Conservation (phyloP, 1,139 yeast genomes). For the Keqinozyma sinolaborantium region DNA sequence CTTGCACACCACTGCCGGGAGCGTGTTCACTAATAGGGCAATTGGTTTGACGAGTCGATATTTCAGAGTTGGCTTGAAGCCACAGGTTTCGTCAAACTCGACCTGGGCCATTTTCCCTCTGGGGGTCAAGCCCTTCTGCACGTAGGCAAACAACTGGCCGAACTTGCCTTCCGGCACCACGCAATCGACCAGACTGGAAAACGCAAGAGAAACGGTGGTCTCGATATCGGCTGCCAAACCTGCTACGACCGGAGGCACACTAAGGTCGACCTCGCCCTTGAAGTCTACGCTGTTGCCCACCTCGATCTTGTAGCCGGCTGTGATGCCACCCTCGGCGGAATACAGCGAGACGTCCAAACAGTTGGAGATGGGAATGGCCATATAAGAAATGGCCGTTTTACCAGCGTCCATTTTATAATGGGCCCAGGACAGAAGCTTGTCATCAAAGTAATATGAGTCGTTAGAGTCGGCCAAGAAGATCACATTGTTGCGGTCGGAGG, state of each 20-base stretch:
- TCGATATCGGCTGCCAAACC: slow-evolving; percentile 2
- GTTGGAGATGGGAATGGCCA: not conserved
- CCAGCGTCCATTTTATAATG: not conserved
- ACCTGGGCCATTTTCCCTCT: slow-evolving; percentile 1
- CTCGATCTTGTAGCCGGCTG: not conserved
- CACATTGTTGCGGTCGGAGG: not conserved
- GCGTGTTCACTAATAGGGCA: not conserved
- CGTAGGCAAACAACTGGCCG: slow-evolving; percentile 3
- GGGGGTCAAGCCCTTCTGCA: slow-evolving; percentile 3
- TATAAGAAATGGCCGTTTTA: not conserved
- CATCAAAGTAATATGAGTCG: not conserved
- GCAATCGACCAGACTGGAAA: slow-evolving; percentile 3
- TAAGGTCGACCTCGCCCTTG: not conserved
- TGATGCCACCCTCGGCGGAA: not conserved
- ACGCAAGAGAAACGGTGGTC: slow-evolving; percentile 1
- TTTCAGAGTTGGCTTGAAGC: not conserved
- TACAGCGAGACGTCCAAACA: not conserved
- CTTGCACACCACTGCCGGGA: not conserved
- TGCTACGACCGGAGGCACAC: not conserved
- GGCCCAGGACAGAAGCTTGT: not conserved
- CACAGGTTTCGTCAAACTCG: slow-evolving; percentile 1
- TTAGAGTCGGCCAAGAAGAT: not conserved
- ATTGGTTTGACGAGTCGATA: not conserved
- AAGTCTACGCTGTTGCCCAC: not conserved
- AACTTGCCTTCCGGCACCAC: slow-evolving; percentile 2